Conservation (phyloP, 345 rosid species). For the Eucalyptus pumila region DNA sequence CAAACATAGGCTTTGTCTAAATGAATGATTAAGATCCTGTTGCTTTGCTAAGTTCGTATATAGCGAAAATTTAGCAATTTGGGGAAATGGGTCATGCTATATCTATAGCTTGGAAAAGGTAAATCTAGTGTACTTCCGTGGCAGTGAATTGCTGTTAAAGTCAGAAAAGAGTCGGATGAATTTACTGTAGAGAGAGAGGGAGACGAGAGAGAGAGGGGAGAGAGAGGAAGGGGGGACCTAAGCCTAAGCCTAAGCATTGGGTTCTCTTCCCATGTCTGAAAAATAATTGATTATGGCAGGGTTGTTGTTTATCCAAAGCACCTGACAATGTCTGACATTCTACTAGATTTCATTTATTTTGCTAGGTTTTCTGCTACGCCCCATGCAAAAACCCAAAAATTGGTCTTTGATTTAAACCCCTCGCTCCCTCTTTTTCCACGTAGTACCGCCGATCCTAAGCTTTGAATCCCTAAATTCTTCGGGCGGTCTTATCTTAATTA, state of each 20-base stretch:
- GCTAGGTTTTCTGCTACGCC: not conserved
- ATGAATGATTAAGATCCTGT: not conserved
- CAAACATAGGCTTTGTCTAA: not conserved
- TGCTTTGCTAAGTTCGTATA: not conserved
- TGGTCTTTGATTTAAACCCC: not conserved
- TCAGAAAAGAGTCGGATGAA: not conserved
- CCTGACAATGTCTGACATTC: slow-evolving; percentile 6
- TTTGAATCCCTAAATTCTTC: not conserved
- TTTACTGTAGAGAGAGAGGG: not conserved
- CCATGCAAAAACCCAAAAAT: not conserved
- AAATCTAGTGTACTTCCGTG: not conserved
- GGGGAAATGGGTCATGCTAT: not conserved
- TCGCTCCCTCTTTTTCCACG: not conserved
- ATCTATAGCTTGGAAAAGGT: not conserved
- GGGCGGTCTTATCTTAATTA: not conserved
- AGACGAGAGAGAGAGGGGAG: not conserved
- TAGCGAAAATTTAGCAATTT: not conserved
- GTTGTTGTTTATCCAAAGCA: not conserved
- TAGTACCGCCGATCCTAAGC: not conserved
- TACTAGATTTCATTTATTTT: not conserved
- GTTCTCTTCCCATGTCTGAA: not conserved
- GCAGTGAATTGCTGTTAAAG: not conserved
- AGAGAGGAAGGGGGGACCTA: not conserved
- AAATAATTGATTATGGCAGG: not conserved
- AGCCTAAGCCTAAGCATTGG: not conserved